These are phyloP conservation scores for Heritiera littoralis DNA, from an alignment of 345 rosid species.

Conservation along the genomic window DNA sequence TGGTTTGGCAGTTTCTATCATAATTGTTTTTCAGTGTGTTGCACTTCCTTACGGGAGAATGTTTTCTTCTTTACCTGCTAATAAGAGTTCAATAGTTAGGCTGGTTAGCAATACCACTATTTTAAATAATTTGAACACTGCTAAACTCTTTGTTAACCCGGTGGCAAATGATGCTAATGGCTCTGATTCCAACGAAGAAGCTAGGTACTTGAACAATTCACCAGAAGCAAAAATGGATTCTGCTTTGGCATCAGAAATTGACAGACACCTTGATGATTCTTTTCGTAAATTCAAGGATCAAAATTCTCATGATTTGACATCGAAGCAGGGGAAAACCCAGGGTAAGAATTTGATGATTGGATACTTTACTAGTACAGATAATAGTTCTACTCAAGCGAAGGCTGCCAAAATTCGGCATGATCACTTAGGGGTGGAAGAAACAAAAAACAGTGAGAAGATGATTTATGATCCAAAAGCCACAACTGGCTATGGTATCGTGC, in stretches of 20 bases:
- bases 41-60: slow-evolving; percentile 37
- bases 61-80: slow-evolving; percentile 22
- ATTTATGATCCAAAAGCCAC: slow-evolving; percentile 11
- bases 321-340: slow-evolving; percentile 16
- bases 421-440: slow-evolving; percentile 10
- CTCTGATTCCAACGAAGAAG: slow-evolving; percentile 32
- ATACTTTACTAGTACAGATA: slow-evolving; percentile 10
- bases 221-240: slow-evolving; percentile 13
- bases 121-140: slow-evolving; percentile 23
- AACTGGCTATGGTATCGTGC: slow-evolving; percentile 16
- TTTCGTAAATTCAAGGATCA: slow-evolving; percentile 5
- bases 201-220: slow-evolving; percentile 12
- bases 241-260: slow-evolving; percentile 8
- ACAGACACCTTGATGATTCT: not conserved
- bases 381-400: slow-evolving; percentile 21
- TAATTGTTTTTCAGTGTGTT: slow-evolving; percentile 46
- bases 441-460: slow-evolving; percentile 4
- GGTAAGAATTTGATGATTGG: slow-evolving; percentile 23
- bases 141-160: slow-evolving; percentile 12
- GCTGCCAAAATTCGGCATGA: slow-evolving; percentile 15
- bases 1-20: slow-evolving; percentile 35
- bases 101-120: slow-evolving; percentile 27
- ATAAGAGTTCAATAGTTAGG: slow-evolving; percentile 29
- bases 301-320: slow-evolving; percentile 8
- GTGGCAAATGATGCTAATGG: slow-evolving; percentile 28